phyloP scores from a whole-genome alignment of 495 filamentous ascomycete species.

The Tuber borchii region DNA sequence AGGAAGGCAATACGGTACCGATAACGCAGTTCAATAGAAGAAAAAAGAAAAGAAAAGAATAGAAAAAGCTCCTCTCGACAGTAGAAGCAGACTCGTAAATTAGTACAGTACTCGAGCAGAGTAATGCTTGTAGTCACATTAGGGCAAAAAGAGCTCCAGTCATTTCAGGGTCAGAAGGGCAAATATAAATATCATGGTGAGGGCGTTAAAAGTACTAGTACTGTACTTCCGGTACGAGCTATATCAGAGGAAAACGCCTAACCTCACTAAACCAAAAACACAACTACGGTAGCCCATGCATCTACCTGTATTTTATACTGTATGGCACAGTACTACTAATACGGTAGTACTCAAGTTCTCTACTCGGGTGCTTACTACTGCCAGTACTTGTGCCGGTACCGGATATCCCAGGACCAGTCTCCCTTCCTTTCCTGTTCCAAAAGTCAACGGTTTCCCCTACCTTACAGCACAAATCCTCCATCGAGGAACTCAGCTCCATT shows the following conservation, averaged over 20 bases:
- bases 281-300: not conserved
- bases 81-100: not conserved
- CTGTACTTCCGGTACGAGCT: not conserved
- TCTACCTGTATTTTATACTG: not conserved
- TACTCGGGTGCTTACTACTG: too few relatives aligned
- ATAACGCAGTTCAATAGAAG: not conserved
- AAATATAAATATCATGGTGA: not conserved
- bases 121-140: not conserved
- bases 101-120: too few relatives aligned
- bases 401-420: not conserved
- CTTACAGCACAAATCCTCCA: not conserved
- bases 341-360: too few relatives aligned
- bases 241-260: not conserved
- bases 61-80: not conserved
- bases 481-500: not conserved
- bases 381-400: not conserved
- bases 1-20: not conserved
- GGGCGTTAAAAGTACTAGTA: constrained; percentile 1
- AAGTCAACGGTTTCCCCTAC: not conserved
- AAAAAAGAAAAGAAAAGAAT: not conserved
- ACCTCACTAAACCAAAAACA: not conserved
- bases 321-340: too few relatives aligned
- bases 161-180: not conserved
- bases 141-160: not conserved
- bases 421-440: not conserved